A percentile compares a stretch with the other conserved stretches of the same genome.
These are phyloP conservation scores for Penicillium paxilli DNA, from an alignment of 495 filamentous ascomycete genomes.

Conservation along the genomic window DNA sequence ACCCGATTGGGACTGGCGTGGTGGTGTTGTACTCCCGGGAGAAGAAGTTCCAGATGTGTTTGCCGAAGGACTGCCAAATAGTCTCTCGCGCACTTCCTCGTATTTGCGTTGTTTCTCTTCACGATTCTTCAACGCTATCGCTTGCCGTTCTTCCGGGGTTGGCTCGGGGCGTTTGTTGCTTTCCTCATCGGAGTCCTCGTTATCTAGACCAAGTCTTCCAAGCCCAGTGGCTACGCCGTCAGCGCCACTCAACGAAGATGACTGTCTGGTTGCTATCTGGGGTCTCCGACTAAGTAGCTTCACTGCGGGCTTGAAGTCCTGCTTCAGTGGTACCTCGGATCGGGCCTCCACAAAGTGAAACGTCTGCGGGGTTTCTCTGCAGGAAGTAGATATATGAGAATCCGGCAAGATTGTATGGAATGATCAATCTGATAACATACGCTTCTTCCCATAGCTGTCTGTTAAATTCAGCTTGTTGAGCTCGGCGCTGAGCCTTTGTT, in stretches of 20 bases:
- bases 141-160: conserved; percentile 68
- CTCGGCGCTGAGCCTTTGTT: conserved; percentile 74
- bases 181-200: conserved; percentile 68
- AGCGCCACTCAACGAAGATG: conserved; percentile 19
- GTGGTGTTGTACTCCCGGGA: conserved; percentile 64
- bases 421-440: conserved; percentile 48
- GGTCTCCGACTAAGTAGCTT: conserved; percentile 85
- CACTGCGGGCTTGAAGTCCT: conserved; percentile 80
- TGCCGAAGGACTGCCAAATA: conserved; percentile 67
- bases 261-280: conserved; percentile 38
- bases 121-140: conserved; percentile 69
- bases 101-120: conserved; percentile 90
- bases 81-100: conserved; percentile 76
- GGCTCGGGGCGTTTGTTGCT: conserved; percentile 54
- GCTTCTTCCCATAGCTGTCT: conserved; percentile 86
- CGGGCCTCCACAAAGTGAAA: conserved; percentile 72
- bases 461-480: conserved; percentile 79
- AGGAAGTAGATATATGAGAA: not conserved
- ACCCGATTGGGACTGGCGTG: conserved; percentile 41
- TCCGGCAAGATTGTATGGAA: not conserved
- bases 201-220: conserved; percentile 55
- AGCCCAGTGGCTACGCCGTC: conserved; percentile 59
- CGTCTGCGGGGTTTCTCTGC: conserved; percentile 61
- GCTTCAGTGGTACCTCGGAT: conserved; percentile 66
- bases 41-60: conserved; percentile 52